Percentiles rank a stretch among this genome's conserved stretches.
phyloP scores from a whole-genome alignment of 306 rosid species.

The Sophora flavescens region DNA sequence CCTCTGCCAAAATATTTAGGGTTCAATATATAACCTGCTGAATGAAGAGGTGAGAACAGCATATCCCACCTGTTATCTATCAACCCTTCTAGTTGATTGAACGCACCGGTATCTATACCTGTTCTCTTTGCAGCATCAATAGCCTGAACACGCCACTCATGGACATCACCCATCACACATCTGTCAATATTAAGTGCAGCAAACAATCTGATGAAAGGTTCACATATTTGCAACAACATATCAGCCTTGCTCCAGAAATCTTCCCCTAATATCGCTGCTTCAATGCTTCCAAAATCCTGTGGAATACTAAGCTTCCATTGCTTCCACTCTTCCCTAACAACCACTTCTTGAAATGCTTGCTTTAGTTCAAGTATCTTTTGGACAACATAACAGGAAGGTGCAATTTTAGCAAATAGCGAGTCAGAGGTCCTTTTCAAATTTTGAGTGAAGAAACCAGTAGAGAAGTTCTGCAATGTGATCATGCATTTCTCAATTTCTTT shows the following conservation, averaged over 20 bases:
- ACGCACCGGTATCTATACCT: conserved; percentile 45
- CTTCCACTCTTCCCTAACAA: conserved; percentile 62
- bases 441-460: conserved; percentile 45
- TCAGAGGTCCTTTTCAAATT: conserved; percentile 48
- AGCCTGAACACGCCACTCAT: conserved; percentile 64
- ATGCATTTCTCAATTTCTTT: conserved; percentile 62
- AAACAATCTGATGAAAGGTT: conserved; percentile 57
- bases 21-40: conserved; percentile 64
- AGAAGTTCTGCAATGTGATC: conserved; percentile 48
- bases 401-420: conserved; percentile 47
- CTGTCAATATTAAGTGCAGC: conserved; percentile 48
- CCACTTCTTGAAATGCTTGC: conserved; percentile 51
- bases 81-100: conserved; percentile 60
- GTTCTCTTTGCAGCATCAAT: conserved; percentile 50
- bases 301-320: conserved; percentile 57
- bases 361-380: conserved; percentile 56
- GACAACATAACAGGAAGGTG: conserved; percentile 55
- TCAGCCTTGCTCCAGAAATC: conserved; percentile 57
- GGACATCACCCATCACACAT: conserved; percentile 62
- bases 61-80: conserved; percentile 63
- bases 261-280: conserved; percentile 58
- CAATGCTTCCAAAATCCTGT: conserved; percentile 50
- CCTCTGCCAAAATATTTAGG: conserved; percentile 64
- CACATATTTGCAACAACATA: conserved; percentile 52
- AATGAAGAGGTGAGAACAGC: conserved; percentile 68